These are phyloP conservation scores for Boletus reticulatus DNA, from an alignment of 768 basidiomycete species.

Conservation along the genomic window DNA sequence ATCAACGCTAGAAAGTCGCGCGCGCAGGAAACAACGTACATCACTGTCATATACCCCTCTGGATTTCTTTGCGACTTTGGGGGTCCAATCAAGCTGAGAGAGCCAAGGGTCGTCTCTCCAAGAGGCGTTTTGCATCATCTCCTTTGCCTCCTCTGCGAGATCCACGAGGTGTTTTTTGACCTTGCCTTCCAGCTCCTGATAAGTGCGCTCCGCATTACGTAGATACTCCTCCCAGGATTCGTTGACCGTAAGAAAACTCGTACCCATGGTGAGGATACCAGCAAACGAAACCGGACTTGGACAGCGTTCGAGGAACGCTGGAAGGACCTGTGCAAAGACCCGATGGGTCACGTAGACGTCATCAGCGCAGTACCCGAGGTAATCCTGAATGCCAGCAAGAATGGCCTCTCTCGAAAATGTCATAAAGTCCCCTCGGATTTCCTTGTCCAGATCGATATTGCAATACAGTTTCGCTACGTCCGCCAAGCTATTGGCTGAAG, in stretches of 20 bases:
- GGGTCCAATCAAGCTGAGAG: constrained; percentile 92
- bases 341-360: constrained; percentile 86
- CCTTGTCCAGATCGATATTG: constrained; percentile 75
- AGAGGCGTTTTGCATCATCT: constrained; percentile 44
- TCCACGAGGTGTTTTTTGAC: constrained; percentile 61
- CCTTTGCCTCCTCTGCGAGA: constrained; percentile 59
- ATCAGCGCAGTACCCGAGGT: constrained; percentile 79
- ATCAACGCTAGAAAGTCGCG: neutral
- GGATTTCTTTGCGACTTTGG: constrained; percentile 71
- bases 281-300: constrained; percentile 93
- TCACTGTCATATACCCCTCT: constrained; percentile 46
- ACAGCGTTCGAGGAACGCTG: constrained; percentile 77
- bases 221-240: constrained; percentile 87
- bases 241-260: constrained; percentile 88
- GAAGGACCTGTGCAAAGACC: constrained; percentile 75
- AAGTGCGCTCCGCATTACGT: constrained; percentile 71
- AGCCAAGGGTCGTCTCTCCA: constrained; percentile 84
- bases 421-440: constrained; percentile 75
- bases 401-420: constrained; percentile 63
- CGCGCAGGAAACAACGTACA: constrained; percentile 16
- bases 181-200: constrained; percentile 63
- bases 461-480: constrained; percentile 93
- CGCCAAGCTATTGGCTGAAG: constrained; percentile 86
- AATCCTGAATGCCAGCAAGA: constrained; percentile 60
- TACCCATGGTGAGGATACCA: constrained; percentile 89